Percentiles rank a stretch among this genome's conserved stretches.
Conservation (phyloP, 257 asterid genomes). For the Echites panduratus region DNA sequence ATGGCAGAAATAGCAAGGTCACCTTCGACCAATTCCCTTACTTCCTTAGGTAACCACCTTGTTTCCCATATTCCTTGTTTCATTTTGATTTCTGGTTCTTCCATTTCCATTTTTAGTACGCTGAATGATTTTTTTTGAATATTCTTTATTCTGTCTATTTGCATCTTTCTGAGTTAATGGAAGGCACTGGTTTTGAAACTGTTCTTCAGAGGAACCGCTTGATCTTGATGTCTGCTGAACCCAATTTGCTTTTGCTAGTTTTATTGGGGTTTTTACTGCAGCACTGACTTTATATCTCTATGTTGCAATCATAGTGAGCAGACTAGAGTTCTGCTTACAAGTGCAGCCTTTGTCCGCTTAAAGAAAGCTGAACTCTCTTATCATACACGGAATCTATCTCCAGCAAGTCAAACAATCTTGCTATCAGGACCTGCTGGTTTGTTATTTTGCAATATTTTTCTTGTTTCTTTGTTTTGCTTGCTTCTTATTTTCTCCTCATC, state of each 20-base stretch:
- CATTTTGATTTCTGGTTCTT: slow-evolving; percentile 3
- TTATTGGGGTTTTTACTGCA: background rate
- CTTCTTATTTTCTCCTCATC: background rate
- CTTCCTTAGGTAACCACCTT: slow-evolving; percentile 43
- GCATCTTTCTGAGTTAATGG: too few relatives aligned
- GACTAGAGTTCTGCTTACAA: slow-evolving; percentile 61
- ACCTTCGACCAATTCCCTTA: slow-evolving; percentile 75
- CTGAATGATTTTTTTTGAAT: too few relatives aligned
- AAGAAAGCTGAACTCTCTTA: slow-evolving; percentile 42
- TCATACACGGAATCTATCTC: slow-evolving; percentile 75
- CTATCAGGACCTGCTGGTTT: slow-evolving; percentile 83
- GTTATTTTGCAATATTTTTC: slow-evolving; percentile 9
- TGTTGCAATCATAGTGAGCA: slow-evolving; percentile 42
- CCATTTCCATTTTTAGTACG: too few relatives aligned
- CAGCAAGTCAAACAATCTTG: slow-evolving; percentile 77
- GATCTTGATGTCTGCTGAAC: background rate
- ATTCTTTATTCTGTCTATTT: too few relatives aligned
- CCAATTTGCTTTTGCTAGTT: background rate
- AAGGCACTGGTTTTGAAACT: too few relatives aligned
- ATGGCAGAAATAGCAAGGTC: slow-evolving; percentile 52
- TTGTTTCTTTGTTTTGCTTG: background rate
- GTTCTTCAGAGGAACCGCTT: background rate
- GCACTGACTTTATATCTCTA: background rate
- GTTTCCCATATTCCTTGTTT: background rate
- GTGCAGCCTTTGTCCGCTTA: slow-evolving; percentile 74